Conservation (phyloP, 192 early-diverging fungal species). For the Ambispora gerdemannii region DNA sequence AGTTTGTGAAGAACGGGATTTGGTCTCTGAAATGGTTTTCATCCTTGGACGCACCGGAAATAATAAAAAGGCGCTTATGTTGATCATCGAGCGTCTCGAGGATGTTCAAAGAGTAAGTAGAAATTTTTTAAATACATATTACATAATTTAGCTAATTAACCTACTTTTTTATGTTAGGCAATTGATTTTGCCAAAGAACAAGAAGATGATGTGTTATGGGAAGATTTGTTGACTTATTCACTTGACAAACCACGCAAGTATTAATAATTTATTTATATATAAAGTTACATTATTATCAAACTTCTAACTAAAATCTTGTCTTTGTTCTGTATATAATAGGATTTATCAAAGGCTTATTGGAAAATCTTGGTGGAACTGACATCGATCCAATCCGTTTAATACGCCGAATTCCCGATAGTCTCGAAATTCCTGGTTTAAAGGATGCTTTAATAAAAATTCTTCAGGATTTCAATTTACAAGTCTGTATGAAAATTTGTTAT, state of each 20-base stretch:
- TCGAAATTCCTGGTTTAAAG: slow-evolving; percentile 80
- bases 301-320: too few relatives aligned
- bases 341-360: slow-evolving; percentile 90
- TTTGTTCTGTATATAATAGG: too few relatives aligned
- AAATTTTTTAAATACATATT: neutral
- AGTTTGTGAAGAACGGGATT: slow-evolving; percentile 77
- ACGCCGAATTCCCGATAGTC: slow-evolving; percentile 70
- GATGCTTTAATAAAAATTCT: slow-evolving; percentile 82
- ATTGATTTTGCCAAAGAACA: slow-evolving; percentile 99
- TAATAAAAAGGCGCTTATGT: slow-evolving; percentile 84
- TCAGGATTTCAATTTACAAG: slow-evolving; percentile 88
- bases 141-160: neutral
- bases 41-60: slow-evolving; percentile 97
- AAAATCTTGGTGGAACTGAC: slow-evolving; percentile 77
- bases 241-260: slow-evolving; percentile 89
- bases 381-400: slow-evolving; percentile 84
- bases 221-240: slow-evolving; percentile 88
- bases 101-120: slow-evolving; percentile 77
- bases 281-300: neutral
- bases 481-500: slow-evolving; percentile 28
- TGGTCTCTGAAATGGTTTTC: slow-evolving; percentile 98
- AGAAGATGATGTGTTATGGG: slow-evolving; percentile 93
- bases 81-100: slow-evolving; percentile 87
- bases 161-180: slow-evolving; percentile 50
- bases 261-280: neutral